Evolutionary conservation across 2,329 filamentous ascomycete species (phyloP), one percentile per base, ranked within the genome.

Genomic region (Alternaria panax): DNA sequence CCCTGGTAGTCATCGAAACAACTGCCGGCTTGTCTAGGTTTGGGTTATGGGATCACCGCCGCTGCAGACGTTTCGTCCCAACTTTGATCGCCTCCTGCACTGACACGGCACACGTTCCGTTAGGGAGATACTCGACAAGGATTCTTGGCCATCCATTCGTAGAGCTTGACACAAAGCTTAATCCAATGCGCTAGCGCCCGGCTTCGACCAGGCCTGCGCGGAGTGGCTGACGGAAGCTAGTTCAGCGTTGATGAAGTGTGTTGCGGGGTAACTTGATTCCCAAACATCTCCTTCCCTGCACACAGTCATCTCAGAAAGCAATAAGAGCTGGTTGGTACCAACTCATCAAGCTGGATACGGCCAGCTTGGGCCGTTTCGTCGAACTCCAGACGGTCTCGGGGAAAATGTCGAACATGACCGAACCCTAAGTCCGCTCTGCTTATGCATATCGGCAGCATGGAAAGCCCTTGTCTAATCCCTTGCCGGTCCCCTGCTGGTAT

Each of bases 151-250:
- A 60, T 64, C 65, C 56, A 63, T 57, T 60, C 43, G 55, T 42
- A 53, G 62, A 60, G 66, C 69, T 71, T 70, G 42, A 60, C 60
- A 51, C 32, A 70, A 71, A 70, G 69, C 69, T 71, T 71, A 64
- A 59, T 70, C 62, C 54, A 16, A 60, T 47, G 52, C 54, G 55
- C 62, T 69, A 66, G 64, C 57, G 54, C 43, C 51, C 53, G 55
- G 43, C 64, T 63, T 65, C 53, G 50, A 52, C 53, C 43, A 56
- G 46, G 60, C 52, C 36, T 34, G 54, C 46, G 57, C 60, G 46
- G 59, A 52, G 62, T 61, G 67, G 67, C 67, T 70, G 66, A 70
- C 66, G 67, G 69, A 59, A 69, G 46, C 69, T 69, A 71, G 52
- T 36, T 51, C 36, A 42, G 41, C 30, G 45, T 40, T 63, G 51